These are phyloP conservation scores for Lipomyces sp. DNA, from an alignment of 805 yeast species.

Conservation along the genomic window DNA sequence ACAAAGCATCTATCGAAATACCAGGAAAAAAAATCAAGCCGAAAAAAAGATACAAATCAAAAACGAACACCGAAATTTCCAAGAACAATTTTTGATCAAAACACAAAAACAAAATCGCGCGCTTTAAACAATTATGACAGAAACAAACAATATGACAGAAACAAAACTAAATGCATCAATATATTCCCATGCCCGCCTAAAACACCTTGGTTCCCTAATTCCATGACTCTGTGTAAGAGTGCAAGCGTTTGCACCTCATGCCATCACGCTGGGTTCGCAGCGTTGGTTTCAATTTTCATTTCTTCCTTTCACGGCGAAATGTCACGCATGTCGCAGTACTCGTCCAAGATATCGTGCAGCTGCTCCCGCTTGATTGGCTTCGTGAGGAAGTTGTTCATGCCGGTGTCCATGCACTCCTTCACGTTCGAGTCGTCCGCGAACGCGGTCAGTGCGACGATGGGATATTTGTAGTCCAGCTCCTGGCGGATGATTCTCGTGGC, in stretches of 20 bases:
- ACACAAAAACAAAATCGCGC: not conserved
- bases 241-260: no score
- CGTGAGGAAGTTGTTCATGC: slow-evolving; percentile 87
- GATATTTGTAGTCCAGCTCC: slow-evolving; percentile 58
- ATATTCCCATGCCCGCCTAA: no score
- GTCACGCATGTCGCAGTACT: slow-evolving; percentile 6
- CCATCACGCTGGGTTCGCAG: no score
- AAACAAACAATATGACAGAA: no score
- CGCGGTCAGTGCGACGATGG: slow-evolving; percentile 92
- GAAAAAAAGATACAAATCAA: not conserved
- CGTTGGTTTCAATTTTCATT: no score
- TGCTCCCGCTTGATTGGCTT: slow-evolving; percentile 80
- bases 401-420: slow-evolving; percentile 78
- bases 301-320: no score
- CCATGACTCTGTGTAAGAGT: no score
- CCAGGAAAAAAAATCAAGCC: not conserved
- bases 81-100: not conserved
- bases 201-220: no score
- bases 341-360: slow-evolving; percentile 40
- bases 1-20: no score
- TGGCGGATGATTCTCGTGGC: slow-evolving; percentile 74
- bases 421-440: slow-evolving; percentile 91
- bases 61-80: not conserved
- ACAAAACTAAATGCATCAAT: no score
- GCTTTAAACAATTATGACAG: no score